Conservation (phyloP, 2,329 filamentous ascomycete genomes). For the Colletotrichum caudatum region DNA sequence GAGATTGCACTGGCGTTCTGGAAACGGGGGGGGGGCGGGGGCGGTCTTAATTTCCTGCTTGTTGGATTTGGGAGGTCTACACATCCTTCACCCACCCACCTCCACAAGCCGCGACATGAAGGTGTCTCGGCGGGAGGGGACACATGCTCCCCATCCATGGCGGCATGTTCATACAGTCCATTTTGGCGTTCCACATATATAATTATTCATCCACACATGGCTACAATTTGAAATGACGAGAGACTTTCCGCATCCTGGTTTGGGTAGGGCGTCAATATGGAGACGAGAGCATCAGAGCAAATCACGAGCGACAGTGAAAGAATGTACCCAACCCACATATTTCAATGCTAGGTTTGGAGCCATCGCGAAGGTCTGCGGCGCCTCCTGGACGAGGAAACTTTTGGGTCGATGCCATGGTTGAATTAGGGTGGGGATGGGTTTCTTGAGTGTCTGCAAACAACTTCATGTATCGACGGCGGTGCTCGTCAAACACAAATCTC, state of each 20-base stretch:
- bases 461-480: too few relatives aligned
- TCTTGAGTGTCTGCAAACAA: too few relatives aligned
- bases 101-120: neutral
- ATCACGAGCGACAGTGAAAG: too few relatives aligned
- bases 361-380: too few relatives aligned
- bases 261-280: neutral
- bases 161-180: constrained; percentile 9
- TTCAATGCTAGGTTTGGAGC: too few relatives aligned
- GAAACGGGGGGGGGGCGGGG: neutral
- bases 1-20: constrained; percentile 16
- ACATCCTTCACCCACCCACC: neutral
- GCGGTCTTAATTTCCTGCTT: neutral
- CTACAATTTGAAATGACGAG: neutral
- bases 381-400: neutral
- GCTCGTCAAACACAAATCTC: too few relatives aligned
- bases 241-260: neutral
- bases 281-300: too few relatives aligned
- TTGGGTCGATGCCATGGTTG: too few relatives aligned
- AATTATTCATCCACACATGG: constrained; percentile 7
- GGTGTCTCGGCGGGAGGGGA: neutral
- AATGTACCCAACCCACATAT: too few relatives aligned
- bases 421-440: too few relatives aligned
- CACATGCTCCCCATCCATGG: neutral
- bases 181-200: constrained; percentile 22
- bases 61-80: constrained; percentile 13